Percentiles rank a stretch among this genome's conserved stretches.
These are phyloP conservation scores for Solanum chilense DNA, from an alignment of 257 asterid genomes.

Conservation along the genomic window DNA sequence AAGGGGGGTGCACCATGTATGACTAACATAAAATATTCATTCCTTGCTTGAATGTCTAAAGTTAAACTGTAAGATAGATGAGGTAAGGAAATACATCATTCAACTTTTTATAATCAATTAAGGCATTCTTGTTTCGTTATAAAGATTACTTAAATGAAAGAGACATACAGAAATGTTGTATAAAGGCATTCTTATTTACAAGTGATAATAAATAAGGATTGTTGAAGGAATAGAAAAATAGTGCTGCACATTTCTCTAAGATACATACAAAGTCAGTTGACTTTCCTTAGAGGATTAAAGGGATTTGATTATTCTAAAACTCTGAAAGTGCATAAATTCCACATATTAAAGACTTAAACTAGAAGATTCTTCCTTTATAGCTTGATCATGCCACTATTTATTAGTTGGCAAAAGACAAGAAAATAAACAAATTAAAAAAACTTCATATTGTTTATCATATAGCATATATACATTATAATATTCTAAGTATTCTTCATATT, in stretches of 20 bases:
- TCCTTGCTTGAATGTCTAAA: not conserved
- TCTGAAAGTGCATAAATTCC: not conserved
- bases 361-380: not conserved
- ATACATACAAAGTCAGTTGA: not conserved
- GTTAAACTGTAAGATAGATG: not conserved
- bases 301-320: not conserved
- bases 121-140: not conserved
- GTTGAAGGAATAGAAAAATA: not conserved
- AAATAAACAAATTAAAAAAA: not conserved
- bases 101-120: constrained; percentile 1
- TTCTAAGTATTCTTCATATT: not conserved
- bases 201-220: not conserved
- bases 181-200: not conserved
- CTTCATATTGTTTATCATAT: not conserved
- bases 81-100: constrained; percentile 22
- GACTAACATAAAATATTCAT: not conserved
- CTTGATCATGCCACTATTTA: not conserved
- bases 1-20: not conserved
- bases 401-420: not conserved
- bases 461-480: not conserved
- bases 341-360: not conserved
- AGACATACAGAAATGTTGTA: not conserved
- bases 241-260: not conserved
- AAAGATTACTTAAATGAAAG: not conserved
- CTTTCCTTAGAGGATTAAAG: not conserved